Conservation (phyloP, 108 stramenopile species). For the Nitzschia putrida region DNA sequence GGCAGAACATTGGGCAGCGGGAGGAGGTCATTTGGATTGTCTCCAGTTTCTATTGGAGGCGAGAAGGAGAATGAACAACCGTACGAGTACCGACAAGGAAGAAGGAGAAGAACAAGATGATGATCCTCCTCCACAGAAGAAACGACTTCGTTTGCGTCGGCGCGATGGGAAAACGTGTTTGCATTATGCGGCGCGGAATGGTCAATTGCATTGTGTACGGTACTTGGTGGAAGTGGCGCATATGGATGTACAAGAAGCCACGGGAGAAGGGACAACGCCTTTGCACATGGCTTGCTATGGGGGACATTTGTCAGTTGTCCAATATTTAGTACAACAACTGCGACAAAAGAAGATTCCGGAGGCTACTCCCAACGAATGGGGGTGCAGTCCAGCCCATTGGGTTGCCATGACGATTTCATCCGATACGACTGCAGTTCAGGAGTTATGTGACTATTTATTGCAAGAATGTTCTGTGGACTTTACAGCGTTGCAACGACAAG, state of each 20-base stretch:
- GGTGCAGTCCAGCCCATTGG: constrained; percentile 73
- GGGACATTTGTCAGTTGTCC: constrained; percentile 59
- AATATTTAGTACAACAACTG: constrained; percentile 44
- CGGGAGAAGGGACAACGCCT: constrained; percentile 85
- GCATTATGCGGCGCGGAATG: constrained; percentile 86
- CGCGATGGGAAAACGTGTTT: constrained; percentile 88
- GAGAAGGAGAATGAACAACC: neutral
- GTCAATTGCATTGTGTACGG: constrained; percentile 44
- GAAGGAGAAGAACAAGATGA: neutral
- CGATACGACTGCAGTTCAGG: constrained; percentile 36
- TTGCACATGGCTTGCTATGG: constrained; percentile 85
- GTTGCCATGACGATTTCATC: constrained; percentile 65
- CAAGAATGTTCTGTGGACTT: constrained; percentile 47
- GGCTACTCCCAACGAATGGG: constrained; percentile 64
- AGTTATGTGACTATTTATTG: constrained; percentile 56
- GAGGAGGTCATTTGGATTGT: constrained; percentile 78
- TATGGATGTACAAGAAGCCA: constrained; percentile 27
- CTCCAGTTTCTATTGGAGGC: constrained; percentile 54
- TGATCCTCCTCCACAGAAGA: constrained; percentile 11
- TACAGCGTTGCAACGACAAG: constrained; percentile 60
- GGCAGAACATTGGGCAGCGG: constrained; percentile 87
- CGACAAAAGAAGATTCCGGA: constrained; percentile 11
- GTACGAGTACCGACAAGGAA: neutral
- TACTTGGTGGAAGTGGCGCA: constrained; percentile 25
- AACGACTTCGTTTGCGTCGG: constrained; percentile 40